phyloP scores from a whole-genome alignment of 202 grass and related monocot genomes.

The Bolboschoenoplectus hybrid region DNA sequence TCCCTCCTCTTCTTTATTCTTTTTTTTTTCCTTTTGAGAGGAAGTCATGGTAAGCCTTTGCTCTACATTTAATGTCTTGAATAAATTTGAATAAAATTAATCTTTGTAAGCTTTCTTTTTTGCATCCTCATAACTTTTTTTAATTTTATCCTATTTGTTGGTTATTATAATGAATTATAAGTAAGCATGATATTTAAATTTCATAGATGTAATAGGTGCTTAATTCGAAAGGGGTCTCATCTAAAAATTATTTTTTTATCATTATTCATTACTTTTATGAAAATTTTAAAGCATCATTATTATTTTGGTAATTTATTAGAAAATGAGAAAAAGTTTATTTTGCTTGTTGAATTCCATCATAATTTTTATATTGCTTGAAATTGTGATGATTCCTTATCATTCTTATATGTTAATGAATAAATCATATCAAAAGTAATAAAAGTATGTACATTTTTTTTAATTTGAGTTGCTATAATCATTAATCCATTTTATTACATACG shows the following conservation, averaged over 20 bases:
- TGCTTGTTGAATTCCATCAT: not conserved
- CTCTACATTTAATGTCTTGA: not conserved
- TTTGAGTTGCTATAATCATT: not conserved
- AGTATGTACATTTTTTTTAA: not conserved
- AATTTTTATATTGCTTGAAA: not conserved
- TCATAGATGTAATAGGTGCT: not conserved
- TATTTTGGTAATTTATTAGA: not conserved
- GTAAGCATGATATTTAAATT: not conserved
- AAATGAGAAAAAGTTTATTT: not conserved
- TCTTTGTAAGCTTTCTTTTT: not conserved
- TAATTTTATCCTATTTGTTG: not conserved
- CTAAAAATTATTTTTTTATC: not conserved
- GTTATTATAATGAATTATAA: not conserved
- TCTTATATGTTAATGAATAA: not conserved
- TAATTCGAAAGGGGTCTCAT: not conserved
- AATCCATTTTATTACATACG: not conserved
- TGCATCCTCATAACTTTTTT: not conserved
- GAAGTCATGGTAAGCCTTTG: slow-evolving; percentile 26
- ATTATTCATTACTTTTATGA: not conserved
- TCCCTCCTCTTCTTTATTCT: not conserved
- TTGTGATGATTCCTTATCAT: not conserved
- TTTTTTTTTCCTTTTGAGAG: not conserved
- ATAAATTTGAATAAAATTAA: not conserved
- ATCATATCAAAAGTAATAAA: not conserved
- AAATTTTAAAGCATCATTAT: not conserved